These are phyloP conservation scores for Tagetes patula DNA, from an alignment of 129 eudicot species.

Conservation along the genomic window DNA sequence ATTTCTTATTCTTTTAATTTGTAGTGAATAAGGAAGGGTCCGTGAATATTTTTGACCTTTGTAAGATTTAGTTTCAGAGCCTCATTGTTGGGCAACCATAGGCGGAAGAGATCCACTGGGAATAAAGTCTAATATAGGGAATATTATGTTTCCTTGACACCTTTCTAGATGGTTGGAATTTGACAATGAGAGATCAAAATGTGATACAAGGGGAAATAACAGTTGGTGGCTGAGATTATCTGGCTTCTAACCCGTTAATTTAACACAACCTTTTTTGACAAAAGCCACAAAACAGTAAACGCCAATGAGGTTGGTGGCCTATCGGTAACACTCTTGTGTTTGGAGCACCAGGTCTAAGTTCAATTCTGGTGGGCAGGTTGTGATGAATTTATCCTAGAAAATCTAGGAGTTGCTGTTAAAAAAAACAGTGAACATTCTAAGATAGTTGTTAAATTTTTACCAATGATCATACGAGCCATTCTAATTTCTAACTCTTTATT, in stretches of 20 bases:
- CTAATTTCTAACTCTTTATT: not conserved
- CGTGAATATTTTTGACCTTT: too few species aligned
- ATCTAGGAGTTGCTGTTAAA: too few species aligned
- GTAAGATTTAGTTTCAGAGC: not conserved
- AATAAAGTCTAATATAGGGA: not conserved
- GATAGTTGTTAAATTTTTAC: not conserved
- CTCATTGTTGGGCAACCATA: slow-evolving; percentile 3
- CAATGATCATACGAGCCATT: not conserved
- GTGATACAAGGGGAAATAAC: not conserved
- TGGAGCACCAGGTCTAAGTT: too few species aligned
- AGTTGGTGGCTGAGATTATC: not conserved
- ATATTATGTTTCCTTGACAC: slow-evolving; percentile 1
- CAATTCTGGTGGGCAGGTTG: not conserved
- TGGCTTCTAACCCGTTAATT: not conserved
- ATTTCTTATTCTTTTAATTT: too few species aligned
- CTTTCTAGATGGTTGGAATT: not conserved
- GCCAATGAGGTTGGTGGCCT: too few species aligned
- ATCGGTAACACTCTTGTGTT: too few species aligned
- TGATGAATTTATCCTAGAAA: too few species aligned
- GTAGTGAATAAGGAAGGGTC: too few species aligned
- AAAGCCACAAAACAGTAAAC: not conserved
- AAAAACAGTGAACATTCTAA: too few species aligned
- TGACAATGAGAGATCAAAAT: too few species aligned
- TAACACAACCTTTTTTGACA: slow-evolving; percentile 2
- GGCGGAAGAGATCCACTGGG: not conserved